These are phyloP conservation scores for Hericium erinaceus DNA, from an alignment of 768 basidiomycete species.

Conservation along the genomic window DNA sequence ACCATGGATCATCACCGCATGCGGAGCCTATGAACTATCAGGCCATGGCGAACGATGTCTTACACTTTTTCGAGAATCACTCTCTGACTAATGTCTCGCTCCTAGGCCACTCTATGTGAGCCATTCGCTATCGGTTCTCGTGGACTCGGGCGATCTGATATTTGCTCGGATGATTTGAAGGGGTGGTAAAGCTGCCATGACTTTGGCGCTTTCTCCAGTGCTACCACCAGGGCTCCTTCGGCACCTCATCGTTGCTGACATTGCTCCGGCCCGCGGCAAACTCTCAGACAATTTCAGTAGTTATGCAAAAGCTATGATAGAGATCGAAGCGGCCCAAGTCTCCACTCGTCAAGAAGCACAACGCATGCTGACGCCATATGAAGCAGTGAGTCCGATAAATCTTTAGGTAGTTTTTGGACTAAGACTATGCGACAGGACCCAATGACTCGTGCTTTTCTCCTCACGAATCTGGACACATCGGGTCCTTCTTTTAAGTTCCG, in stretches of 20 bases:
- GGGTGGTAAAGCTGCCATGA: slow-evolving; percentile 83
- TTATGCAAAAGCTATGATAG: slow-evolving; percentile 67
- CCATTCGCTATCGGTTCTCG: not conserved
- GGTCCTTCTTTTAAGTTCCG: slow-evolving; percentile 47
- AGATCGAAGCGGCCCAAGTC: slow-evolving; percentile 51
- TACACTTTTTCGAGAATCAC: slow-evolving; percentile 51
- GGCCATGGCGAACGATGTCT: slow-evolving; percentile 73
- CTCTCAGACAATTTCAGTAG: slow-evolving; percentile 54
- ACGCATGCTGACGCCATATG: slow-evolving; percentile 47
- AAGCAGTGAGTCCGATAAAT: slow-evolving; percentile 37
- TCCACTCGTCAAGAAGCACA: slow-evolving; percentile 64
- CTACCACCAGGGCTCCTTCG: slow-evolving; percentile 35
- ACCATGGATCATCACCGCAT: slow-evolving; percentile 82
- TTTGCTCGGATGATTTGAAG: slow-evolving; percentile 26
- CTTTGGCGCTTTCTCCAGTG: slow-evolving; percentile 45
- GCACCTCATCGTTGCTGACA: slow-evolving; percentile 70
- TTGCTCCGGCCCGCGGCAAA: slow-evolving; percentile 55
- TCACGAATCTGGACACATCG: slow-evolving; percentile 65
- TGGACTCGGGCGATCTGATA: too few species aligned
- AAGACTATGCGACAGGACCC: slow-evolving; percentile 44
- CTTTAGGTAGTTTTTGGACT: not conserved
- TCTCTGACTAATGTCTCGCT: slow-evolving; percentile 55
- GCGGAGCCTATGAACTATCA: slow-evolving; percentile 61
- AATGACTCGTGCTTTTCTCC: slow-evolving; percentile 67
- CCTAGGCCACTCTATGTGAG: slow-evolving; percentile 87